Base-by-base conservation (phyloP, 352 stramenopile species). In the Globisporangium uncinulatum region DNA sequence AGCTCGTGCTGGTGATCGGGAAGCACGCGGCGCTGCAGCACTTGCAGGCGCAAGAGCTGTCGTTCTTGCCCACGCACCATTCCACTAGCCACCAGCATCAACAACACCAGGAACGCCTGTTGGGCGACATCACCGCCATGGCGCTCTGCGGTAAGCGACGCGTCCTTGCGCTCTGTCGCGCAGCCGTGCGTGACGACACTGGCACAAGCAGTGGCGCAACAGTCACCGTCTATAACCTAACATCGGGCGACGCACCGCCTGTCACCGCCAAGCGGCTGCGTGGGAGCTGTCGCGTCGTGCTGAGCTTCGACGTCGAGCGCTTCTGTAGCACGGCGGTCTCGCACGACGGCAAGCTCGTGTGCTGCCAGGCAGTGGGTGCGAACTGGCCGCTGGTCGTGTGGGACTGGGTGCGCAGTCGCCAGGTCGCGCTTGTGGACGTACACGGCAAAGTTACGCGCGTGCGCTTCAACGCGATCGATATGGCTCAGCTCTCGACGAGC, bases 381-480 rank as follows among this genome's bases (percentile, higher is more conserved):
- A 82, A 45, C 8, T 89, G 76, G 81, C 82, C 68, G 45, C 63
- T 93, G 4, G 65, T 85, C 1, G 71, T 93, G 3, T 93, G 79
- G 80, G 83, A 93, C 57, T 93, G 83, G 83, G 70, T 67, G n/a
- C 73, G 79, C 4, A 77, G 75, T 11, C 65, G 83, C 1, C 76
- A 88, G 63, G 59, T 93, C 13, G 80, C 83, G 6, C 53, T 75
- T 21, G 66, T 60, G 0, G 79, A 90, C 9, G 77, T 90, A n/a
- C 79, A 91, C 43, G 83, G 66, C 56, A 73, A 83, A 31, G 80
- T 91, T 37, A 81, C 80, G 47, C 70, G 83, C 32, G 77, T 91
- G 20, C 77, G 70, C 19, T 93, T 93, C 51, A 93, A 93, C 58
- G 55, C 69, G 17, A 74, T 89, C 43, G 83, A 93, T 56, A 86